Conservation (phyloP, 2,329 filamentous ascomycete species). For the Pseudogymnoascus sp. region DNA sequence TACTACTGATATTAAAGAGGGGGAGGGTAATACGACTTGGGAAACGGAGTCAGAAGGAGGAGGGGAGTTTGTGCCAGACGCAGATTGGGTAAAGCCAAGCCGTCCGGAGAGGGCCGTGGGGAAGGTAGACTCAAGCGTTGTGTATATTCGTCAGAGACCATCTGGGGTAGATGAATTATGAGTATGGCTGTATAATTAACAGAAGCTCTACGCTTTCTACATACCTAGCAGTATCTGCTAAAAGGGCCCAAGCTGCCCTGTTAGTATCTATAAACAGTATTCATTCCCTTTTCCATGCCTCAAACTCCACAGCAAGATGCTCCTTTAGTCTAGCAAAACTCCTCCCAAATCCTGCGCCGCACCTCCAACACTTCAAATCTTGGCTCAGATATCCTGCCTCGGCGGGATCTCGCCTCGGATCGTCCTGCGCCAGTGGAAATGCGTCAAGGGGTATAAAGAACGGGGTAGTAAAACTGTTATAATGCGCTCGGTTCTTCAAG, state of each 20-base stretch:
- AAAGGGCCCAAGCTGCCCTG: not conserved
- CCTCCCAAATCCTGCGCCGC: constrained; percentile 65
- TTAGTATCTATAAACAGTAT: constrained; percentile 5
- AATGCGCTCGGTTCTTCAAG: constrained; percentile 78
- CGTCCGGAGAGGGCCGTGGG: not conserved
- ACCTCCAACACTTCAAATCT: constrained; percentile 79
- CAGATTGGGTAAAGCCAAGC: not conserved
- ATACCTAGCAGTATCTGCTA: not conserved
- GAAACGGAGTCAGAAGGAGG: not conserved
- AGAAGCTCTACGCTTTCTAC: not conserved
- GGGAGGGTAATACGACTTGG: not conserved
- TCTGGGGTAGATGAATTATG: not conserved
- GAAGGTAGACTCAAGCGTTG: not conserved
- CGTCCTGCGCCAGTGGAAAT: constrained; percentile 65
- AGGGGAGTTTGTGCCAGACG: not conserved
- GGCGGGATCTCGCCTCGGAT: constrained; percentile 52
- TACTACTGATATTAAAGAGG: not conserved
- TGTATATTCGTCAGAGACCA: not conserved
- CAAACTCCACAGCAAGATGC: constrained; percentile 70
- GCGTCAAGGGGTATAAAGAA: constrained; percentile 76
- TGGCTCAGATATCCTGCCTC: constrained; percentile 51
- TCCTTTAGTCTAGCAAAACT: constrained; percentile 66
- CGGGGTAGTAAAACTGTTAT: constrained; percentile 80
- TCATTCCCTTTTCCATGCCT: constrained; percentile 62
- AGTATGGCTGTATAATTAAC: not conserved